Evolutionary conservation across 192 early-diverging fungal genomes (phyloP).

Genomic region (Backusella macrospora): DNA sequence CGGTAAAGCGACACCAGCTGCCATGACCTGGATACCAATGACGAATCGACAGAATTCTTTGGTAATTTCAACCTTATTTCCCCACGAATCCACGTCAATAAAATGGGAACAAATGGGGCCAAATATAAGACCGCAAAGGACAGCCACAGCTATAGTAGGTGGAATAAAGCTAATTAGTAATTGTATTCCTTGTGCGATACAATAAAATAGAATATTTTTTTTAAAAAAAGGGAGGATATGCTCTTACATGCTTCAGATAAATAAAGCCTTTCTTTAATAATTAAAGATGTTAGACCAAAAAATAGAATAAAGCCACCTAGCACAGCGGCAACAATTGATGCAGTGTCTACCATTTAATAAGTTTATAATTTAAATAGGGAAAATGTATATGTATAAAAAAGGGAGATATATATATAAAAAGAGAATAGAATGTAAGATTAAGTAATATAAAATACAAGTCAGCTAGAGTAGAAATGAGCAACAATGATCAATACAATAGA

Average conservation of each 20-base stretch:
- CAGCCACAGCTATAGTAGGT: slow-evolving; percentile 64
- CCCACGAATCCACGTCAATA: slow-evolving; percentile 54
- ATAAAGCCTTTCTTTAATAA: slow-evolving; percentile 71
- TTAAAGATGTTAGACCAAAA: slow-evolving; percentile 65
- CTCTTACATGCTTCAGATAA: slow-evolving; percentile 71
- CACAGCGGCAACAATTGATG: slow-evolving; percentile 46
- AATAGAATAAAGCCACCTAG: slow-evolving; percentile 74
- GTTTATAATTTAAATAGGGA: neutral
- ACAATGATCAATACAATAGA: slow-evolving; percentile 2
- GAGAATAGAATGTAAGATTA: neutral
- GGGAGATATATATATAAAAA: neutral
- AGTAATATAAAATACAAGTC: neutral
- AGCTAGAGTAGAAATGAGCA: slow-evolving; percentile 10
- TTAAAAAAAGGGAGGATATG: neutral
- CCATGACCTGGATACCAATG: slow-evolving; percentile 86
- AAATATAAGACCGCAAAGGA: slow-evolving; percentile 74
- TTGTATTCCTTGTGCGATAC: neutral
- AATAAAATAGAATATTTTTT: neutral
- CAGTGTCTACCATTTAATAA: neutral
- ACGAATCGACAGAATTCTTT: slow-evolving; percentile 73
- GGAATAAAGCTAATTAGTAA: neutral
- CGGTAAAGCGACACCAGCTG: slow-evolving; percentile 66
- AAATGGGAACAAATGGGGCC: slow-evolving; percentile 72
- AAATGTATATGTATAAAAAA: neutral
- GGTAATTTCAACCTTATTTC: slow-evolving; percentile 51